Evolutionary conservation across 2,329 filamentous ascomycete species (phyloP).

Genomic region (Aspergillus calidoustus): DNA sequence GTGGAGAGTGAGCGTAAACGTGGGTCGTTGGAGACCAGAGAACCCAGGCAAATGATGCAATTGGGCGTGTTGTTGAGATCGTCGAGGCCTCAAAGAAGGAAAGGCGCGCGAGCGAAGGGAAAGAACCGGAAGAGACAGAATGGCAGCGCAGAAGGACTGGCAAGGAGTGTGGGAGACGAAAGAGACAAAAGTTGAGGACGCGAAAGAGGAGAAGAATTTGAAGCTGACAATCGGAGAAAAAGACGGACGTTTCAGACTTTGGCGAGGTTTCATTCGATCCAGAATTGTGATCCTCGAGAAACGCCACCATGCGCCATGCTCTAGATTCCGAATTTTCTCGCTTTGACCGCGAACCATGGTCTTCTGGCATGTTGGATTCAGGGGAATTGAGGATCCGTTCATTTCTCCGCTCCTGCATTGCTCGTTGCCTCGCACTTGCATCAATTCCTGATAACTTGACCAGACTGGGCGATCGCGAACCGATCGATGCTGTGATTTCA

Average conservation of each 20-base stretch:
- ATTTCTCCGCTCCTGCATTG: background rate
- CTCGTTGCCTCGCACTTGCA: background rate
- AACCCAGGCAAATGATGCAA: background rate
- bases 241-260: background rate
- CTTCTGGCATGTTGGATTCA: background rate
- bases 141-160: background rate
- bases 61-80: slow-evolving; percentile 7
- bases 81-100: background rate
- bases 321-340: background rate
- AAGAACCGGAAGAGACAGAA: background rate
- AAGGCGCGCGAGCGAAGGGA: background rate
- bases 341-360: background rate
- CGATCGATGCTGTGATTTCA: background rate
- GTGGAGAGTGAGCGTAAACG: slow-evolving; percentile 14
- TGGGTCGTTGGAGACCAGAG: slow-evolving; percentile 14
- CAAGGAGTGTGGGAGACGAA: background rate
- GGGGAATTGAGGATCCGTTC: background rate
- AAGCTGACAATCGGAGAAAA: background rate
- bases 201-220: background rate
- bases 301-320: background rate
- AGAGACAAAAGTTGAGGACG: background rate
- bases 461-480: background rate
- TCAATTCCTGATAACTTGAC: background rate
- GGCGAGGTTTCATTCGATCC: slow-evolving; percentile 1
- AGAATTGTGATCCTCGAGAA: background rate